phyloP scores from a whole-genome alignment of 2,329 filamentous ascomycete species.

The Aspergillus transmontanensis region DNA sequence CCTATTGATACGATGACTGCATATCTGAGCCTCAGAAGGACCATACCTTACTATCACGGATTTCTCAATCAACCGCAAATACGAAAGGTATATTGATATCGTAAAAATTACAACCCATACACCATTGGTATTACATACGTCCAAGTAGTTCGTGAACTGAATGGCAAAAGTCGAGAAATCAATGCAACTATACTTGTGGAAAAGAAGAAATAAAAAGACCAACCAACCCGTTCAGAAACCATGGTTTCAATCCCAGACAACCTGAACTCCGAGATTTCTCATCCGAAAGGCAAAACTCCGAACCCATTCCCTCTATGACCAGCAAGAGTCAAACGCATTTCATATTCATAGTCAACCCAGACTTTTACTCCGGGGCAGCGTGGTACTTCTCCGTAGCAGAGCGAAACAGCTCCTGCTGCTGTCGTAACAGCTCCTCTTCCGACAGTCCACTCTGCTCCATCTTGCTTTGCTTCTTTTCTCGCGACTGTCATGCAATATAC shows the following conservation, averaged over 20 bases:
- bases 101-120: not conserved
- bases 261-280: constrained; percentile 10
- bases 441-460: constrained; percentile 92
- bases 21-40: not conserved
- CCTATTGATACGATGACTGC: not conserved
- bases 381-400: constrained; percentile 75
- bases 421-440: constrained; percentile 81
- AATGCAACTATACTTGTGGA: not conserved
- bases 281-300: constrained; percentile 25
- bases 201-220: not conserved
- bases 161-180: not conserved
- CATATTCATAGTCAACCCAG: not conserved
- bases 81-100: not conserved
- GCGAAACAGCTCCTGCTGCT: constrained; percentile 91
- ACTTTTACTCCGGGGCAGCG: constrained; percentile 45
- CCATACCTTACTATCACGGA: not conserved
- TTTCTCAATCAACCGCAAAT: not conserved
- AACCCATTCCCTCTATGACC: constrained; percentile 32
- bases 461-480: constrained; percentile 96
- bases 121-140: not conserved
- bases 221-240: constrained; percentile 6
- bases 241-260: constrained; percentile 8
- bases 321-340: constrained; percentile 28
- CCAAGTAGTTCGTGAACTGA: not conserved
- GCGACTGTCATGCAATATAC: constrained; percentile 60